Evolutionary conservation across 257 asterid genomes (phyloP).

Genomic region (Penstemon eatonii): DNA sequence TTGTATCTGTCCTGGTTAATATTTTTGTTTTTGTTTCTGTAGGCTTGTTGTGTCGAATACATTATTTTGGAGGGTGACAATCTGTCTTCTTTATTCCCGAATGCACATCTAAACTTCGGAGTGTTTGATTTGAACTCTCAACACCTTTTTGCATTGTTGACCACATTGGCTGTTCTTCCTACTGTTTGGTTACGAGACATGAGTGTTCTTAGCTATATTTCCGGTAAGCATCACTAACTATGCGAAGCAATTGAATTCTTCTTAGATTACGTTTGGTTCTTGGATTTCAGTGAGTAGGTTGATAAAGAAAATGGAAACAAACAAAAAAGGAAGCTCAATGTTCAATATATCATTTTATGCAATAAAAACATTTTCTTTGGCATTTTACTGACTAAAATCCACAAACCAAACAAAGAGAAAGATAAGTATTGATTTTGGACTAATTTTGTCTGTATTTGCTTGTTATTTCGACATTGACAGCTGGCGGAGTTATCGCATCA

Average conservation of each 20-base stretch:
- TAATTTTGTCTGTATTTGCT: not conserved
- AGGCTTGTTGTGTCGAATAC: constrained; percentile 92
- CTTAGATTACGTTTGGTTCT: not conserved
- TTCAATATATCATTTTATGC: no score
- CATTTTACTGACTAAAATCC: not conserved
- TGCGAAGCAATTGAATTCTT: not conserved
- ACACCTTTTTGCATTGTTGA: constrained; percentile 67
- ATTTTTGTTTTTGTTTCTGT: constrained; percentile 21
- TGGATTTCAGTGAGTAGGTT: no score
- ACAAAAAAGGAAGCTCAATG: no score
- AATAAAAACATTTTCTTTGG: no score
- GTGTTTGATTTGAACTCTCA: constrained; percentile 48
- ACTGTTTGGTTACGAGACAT: constrained; percentile 81
- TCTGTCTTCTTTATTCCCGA: constrained; percentile 82
- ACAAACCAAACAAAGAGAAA: not conserved
- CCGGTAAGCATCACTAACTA: constrained; percentile 55
- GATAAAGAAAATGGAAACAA: no score
- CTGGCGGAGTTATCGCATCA: constrained; percentile 98
- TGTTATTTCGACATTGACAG: constrained; percentile 39
- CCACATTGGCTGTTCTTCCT: constrained; percentile 83
- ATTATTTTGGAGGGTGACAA: constrained; percentile 91
- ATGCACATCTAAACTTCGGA: constrained; percentile 72
- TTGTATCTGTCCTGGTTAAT: no score
- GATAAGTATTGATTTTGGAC: not conserved
- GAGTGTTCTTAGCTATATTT: constrained; percentile 84